phyloP scores from a whole-genome alignment of 768 basidiomycete species.

The Auriscalpium vulgare region DNA sequence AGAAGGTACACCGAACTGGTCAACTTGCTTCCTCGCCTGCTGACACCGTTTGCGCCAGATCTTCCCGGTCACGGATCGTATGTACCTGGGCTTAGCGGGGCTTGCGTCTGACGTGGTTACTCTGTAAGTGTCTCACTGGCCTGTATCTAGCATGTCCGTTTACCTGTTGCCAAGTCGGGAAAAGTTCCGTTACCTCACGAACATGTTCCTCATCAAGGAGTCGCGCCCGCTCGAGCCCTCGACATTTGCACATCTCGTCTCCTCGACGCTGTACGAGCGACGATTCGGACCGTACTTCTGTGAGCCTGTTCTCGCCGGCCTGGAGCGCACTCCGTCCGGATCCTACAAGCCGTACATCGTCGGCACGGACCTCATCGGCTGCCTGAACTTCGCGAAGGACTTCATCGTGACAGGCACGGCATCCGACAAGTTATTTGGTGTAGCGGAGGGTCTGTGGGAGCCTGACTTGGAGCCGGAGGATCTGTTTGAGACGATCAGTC shows the following conservation, averaged over 20 bases:
- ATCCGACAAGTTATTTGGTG: constrained; percentile 87
- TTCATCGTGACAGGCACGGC: constrained; percentile 96
- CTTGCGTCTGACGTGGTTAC: constrained; percentile 91
- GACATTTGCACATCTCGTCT: constrained; percentile 92
- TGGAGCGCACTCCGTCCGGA: constrained; percentile 66
- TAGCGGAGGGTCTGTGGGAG: constrained; percentile 98
- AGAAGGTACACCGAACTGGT: constrained; percentile 53
- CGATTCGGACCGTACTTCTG: constrained; percentile 96
- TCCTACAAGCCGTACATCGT: constrained; percentile 88
- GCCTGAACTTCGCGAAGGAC: constrained; percentile 90
- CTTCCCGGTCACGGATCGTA: constrained; percentile 88
- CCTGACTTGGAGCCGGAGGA: constrained; percentile 94
- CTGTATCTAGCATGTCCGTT: background rate
- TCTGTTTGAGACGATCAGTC: constrained; percentile 96
- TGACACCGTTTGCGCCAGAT: constrained; percentile 41
- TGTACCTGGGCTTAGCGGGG: constrained; percentile 88
- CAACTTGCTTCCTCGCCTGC: background rate
- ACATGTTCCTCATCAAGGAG: constrained; percentile 99
- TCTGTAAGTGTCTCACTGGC: constrained; percentile 43
- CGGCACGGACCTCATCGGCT: constrained; percentile 88
- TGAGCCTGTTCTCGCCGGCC: constrained; percentile 92
- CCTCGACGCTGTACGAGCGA: constrained; percentile 90
- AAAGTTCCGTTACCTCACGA: constrained; percentile 86
- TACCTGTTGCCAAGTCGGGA: constrained; percentile 38
- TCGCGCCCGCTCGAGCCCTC: constrained; percentile 94